A percentile compares a stretch with the other conserved stretches of the same genome.
These are phyloP conservation scores for Pseudisothecium myosuroides DNA, from an alignment of 225 moss, liverwort and hornwort genomes.

Conservation along the genomic window DNA sequence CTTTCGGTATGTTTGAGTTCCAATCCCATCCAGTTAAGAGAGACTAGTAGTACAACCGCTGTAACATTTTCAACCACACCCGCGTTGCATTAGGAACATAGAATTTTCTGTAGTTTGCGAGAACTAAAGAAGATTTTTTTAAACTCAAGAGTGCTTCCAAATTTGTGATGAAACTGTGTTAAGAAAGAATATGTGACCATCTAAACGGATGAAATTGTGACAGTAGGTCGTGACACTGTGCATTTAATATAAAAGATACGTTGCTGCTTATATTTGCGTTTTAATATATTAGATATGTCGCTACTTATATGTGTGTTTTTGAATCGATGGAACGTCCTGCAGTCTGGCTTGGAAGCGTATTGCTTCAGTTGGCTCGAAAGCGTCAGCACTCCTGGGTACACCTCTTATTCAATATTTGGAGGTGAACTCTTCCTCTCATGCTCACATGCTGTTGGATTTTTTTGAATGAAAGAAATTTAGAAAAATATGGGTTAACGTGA, in stretches of 20 bases:
- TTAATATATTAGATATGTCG: background rate
- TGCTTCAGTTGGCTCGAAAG: slow-evolving; percentile 53
- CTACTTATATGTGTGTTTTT: background rate
- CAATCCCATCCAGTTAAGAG: background rate
- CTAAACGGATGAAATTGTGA: background rate
- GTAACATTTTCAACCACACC: too few species aligned
- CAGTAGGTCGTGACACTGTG: background rate
- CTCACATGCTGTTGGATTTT: background rate
- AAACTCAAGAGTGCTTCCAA: too few species aligned
- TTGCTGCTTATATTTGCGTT: background rate
- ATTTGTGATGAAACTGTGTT: background rate
- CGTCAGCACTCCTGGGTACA: slow-evolving; percentile 10
- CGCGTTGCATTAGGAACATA: background rate
- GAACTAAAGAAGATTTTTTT: background rate
- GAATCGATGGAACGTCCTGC: background rate
- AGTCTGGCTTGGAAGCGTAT: slow-evolving; percentile 27
- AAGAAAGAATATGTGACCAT: too few species aligned
- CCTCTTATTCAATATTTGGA: slow-evolving; percentile 40
- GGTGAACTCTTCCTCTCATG: slow-evolving; percentile 1
- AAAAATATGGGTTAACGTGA: background rate
- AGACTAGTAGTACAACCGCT: background rate
- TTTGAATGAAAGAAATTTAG: background rate
- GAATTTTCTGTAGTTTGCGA: background rate
- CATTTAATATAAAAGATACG: background rate
- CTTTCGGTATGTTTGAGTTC: slow-evolving; percentile 5